Evolutionary conservation across 192 early-diverging fungal genomes (phyloP).

Genomic region (Ramicandelaber brevisporus): DNA sequence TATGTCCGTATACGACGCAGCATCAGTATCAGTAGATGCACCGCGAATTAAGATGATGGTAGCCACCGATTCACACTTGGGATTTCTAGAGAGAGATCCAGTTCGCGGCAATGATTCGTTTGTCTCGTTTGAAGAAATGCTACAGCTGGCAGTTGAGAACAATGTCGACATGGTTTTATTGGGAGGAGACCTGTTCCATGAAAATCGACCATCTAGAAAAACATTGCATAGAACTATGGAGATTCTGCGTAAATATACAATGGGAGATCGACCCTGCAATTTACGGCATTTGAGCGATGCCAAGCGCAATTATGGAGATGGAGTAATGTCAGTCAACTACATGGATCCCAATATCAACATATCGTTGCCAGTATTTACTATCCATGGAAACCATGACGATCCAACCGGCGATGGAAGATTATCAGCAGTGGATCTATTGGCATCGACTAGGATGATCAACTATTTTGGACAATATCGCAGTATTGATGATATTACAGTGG

Average conservation of each 20-base stretch:
- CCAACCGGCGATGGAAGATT: slow-evolving; percentile 64
- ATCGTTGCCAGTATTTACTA: slow-evolving; percentile 69
- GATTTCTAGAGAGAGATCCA: slow-evolving; percentile 76
- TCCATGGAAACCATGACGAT: slow-evolving; percentile 96
- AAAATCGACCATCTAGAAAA: slow-evolving; percentile 70
- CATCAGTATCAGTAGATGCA: too few species aligned
- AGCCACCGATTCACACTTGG: slow-evolving; percentile 87
- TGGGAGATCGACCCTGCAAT: slow-evolving; percentile 35
- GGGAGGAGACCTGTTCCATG: slow-evolving; percentile 90
- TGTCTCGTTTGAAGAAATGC: slow-evolving; percentile 67
- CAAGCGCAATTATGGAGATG: slow-evolving; percentile 32
- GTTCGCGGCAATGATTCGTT: slow-evolving; percentile 66
- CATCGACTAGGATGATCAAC: slow-evolving; percentile 59
- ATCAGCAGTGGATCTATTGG: slow-evolving; percentile 59
- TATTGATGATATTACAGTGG: slow-evolving; percentile 48
- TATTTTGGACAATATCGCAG: slow-evolving; percentile 64
- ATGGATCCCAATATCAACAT: slow-evolving; percentile 71
- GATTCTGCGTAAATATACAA: slow-evolving; percentile 34
- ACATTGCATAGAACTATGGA: slow-evolving; percentile 39
- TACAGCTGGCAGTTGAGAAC: slow-evolving; percentile 27
- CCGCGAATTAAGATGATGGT: slow-evolving; percentile 43
- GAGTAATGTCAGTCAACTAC: slow-evolving; percentile 52
- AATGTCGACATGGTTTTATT: slow-evolving; percentile 77
- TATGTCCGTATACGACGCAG: too few species aligned
- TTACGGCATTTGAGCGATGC: slow-evolving; percentile 61